Conservation (phyloP, 257 asterid genomes). For the Gentiana straminea region DNA sequence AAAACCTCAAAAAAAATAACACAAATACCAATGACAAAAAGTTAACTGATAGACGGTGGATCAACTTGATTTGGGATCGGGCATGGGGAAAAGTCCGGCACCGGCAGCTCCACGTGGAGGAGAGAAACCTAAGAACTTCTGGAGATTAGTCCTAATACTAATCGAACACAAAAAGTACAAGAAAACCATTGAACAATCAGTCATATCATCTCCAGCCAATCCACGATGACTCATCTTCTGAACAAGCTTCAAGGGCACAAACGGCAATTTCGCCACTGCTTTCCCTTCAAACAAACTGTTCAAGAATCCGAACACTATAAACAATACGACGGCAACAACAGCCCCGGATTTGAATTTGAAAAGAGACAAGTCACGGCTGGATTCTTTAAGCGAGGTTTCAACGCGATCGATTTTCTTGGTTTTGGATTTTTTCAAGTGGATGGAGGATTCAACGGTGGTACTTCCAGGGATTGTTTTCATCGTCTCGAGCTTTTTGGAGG, state of each 20-base stretch:
- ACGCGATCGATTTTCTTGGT: conserved; percentile 83
- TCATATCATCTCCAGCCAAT: conserved; percentile 77
- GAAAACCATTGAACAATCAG: conserved; percentile 98
- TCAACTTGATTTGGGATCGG: conserved; percentile 66
- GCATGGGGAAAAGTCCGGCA: conserved; percentile 79
- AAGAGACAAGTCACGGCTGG: conserved; percentile 80
- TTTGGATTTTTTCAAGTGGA: conserved; percentile 36
- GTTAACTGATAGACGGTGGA: neutral
- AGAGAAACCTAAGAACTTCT: conserved; percentile 87
- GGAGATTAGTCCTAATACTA: conserved; percentile 86
- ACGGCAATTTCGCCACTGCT: conserved; percentile 80
- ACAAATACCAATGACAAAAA: no score
- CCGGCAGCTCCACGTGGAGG: conserved; percentile 99
- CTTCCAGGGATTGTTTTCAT: conserved; percentile 55
- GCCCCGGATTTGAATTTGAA: conserved; percentile 94
- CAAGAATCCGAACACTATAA: conserved; percentile 79
- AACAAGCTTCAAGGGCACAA: conserved; percentile 59
- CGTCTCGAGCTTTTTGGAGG: conserved; percentile 90
- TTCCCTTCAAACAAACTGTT: conserved; percentile 83
- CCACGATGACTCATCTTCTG: conserved; percentile 99
- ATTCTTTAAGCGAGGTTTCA: conserved; percentile 73
- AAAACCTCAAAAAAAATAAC: no score
- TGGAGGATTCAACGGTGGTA: conserved; percentile 4
- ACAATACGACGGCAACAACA: conserved; percentile 76
- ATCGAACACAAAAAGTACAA: conserved; percentile 78